These are phyloP conservation scores for Acanthamoeba sp. DNA, from an alignment of 208 protist species.

Conservation along the genomic window DNA sequence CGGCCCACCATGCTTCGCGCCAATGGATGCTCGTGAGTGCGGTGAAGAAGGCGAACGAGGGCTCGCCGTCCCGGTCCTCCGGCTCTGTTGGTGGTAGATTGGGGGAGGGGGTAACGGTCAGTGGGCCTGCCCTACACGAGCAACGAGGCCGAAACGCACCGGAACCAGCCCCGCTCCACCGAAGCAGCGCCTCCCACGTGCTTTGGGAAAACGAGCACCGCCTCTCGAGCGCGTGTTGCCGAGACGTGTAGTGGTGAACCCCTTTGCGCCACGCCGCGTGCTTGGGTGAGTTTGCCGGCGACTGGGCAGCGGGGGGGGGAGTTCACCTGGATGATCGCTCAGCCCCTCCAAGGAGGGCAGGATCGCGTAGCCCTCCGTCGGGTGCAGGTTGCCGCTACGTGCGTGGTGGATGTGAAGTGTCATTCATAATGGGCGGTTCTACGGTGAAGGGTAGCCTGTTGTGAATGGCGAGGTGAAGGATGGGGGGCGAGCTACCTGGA, in stretches of 20 bases:
- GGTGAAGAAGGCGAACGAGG: slow-evolving; percentile 23
- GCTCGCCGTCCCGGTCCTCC: neutral
- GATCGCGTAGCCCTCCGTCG: slow-evolving; percentile 47
- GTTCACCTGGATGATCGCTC: neutral
- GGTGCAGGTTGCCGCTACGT: slow-evolving; percentile 43
- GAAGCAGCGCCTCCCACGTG: neutral
- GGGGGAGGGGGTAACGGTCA: too few relatives aligned
- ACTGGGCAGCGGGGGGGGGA: neutral
- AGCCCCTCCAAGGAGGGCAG: neutral
- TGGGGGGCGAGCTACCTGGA: slow-evolving; percentile 39
- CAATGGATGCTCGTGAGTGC: slow-evolving; percentile 56
- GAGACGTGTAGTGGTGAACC: slow-evolving; percentile 35
- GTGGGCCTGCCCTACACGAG: too few relatives aligned
- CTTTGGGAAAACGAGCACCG: neutral
- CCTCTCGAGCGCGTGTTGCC: slow-evolving; percentile 4
- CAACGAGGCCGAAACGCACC: neutral
- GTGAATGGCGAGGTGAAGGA: too few relatives aligned
- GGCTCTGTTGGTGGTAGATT: neutral
- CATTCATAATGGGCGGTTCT: too few relatives aligned
- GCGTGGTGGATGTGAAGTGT: neutral
- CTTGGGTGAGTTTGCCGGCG: neutral
- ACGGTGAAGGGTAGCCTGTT: too few relatives aligned
- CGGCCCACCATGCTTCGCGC: slow-evolving; percentile 68
- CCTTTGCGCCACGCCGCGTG: neutral
- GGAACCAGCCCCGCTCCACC: neutral